These are phyloP conservation scores for Tetrahymena elliotti DNA, from an alignment of 73 alveolate species.

Conservation along the genomic window DNA sequence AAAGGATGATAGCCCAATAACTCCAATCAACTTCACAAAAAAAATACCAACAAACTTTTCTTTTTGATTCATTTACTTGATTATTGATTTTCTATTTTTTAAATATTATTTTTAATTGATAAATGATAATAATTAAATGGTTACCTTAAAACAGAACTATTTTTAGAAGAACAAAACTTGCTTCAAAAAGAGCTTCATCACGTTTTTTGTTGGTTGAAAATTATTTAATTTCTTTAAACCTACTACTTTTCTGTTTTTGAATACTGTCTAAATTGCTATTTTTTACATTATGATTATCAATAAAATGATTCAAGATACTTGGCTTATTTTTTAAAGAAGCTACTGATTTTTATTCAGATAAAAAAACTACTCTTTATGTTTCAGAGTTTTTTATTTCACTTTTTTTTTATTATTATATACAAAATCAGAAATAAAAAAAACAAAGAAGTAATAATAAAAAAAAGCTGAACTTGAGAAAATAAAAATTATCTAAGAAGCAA, in stretches of 20 bases:
- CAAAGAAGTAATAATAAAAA: no score
- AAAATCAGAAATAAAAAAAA: no score
- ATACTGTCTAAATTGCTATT: no score
- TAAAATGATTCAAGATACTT: background rate
- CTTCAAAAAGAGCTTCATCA: background rate
- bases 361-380: background rate
- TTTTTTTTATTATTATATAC: no score
- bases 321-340: background rate
- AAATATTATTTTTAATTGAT: no score
- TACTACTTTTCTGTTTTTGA: background rate
- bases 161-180: background rate
- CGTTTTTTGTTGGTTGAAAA: background rate
- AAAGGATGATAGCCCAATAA: background rate
- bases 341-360: background rate
- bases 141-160: background rate
- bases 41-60: background rate
- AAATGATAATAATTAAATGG: no score
- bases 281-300: background rate
- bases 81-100: background rate
- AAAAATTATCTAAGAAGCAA: no score
- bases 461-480: no score
- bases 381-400: background rate
- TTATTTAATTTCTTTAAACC: background rate
- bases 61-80: background rate
- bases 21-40: background rate